Conservation (phyloP, 306 rosid genomes). For the Sesbania bispinosa region DNA sequence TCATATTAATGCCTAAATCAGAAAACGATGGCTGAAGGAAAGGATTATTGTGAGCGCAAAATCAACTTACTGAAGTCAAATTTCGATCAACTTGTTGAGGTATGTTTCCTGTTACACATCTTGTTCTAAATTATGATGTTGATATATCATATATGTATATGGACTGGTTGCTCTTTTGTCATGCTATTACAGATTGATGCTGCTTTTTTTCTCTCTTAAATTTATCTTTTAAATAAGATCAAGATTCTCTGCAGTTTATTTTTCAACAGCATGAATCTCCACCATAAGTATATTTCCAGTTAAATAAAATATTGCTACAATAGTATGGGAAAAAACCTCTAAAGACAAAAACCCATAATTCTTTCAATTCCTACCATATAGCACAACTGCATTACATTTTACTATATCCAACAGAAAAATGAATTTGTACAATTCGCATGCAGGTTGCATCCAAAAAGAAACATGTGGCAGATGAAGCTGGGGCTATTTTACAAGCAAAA, state of each 20-base stretch:
- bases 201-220: not conserved
- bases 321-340: too few species aligned
- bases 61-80: slow-evolving; percentile 83
- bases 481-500: slow-evolving; percentile 64
- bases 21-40: slow-evolving; percentile 86
- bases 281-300: too few species aligned
- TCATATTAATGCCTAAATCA: slow-evolving; percentile 17
- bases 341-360: too few species aligned
- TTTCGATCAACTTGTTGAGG: slow-evolving; percentile 94
- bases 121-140: not conserved
- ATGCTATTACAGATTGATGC: not conserved
- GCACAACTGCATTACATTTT: too few species aligned
- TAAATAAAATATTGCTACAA: too few species aligned
- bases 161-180: not conserved
- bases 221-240: too few species aligned
- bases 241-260: too few species aligned
- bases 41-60: slow-evolving; percentile 87
- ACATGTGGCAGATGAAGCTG: slow-evolving; percentile 67
- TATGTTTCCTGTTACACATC: slow-evolving; percentile 12
- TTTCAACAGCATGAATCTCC: too few species aligned
- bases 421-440: slow-evolving; percentile 28
- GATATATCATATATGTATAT: not conserved
- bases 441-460: slow-evolving; percentile 92
- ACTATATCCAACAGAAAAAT: not conserved
- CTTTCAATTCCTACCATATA: too few species aligned